Conservation (phyloP, 257 asterid species). For the Verbascum thapsus region DNA sequence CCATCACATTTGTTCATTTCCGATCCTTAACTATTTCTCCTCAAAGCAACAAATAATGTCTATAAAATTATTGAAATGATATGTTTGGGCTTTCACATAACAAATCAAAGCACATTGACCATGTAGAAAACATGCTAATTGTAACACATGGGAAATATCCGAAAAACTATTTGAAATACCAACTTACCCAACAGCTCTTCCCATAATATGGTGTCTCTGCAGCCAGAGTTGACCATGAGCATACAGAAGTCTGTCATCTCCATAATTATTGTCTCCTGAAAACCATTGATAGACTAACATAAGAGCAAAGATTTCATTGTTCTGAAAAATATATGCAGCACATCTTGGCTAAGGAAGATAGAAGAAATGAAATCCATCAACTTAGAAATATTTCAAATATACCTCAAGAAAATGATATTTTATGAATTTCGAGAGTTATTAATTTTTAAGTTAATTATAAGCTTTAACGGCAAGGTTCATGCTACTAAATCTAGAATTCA, state of each 20-base stretch:
- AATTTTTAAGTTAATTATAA: neutral
- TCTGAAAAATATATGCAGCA: slow-evolving; percentile 1
- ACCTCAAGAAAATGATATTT: neutral
- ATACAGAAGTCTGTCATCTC: slow-evolving; percentile 94
- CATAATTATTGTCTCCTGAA: slow-evolving; percentile 90
- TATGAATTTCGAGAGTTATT: neutral
- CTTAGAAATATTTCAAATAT: slow-evolving; percentile 19
- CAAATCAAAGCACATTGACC: no score
- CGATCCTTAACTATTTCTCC: no score
- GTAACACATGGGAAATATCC: no score
- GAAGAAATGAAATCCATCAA: slow-evolving; percentile 15
- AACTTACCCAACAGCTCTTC: slow-evolving; percentile 99
- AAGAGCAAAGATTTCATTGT: slow-evolving; percentile 17
- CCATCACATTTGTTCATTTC: no score
- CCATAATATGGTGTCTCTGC: slow-evolving; percentile 93
- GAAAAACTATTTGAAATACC: neutral
- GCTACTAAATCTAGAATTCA: slow-evolving; percentile 12
- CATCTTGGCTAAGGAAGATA: slow-evolving; percentile 11
- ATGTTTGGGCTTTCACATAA: no score
- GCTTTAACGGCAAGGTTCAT: neutral
- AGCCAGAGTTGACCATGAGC: slow-evolving; percentile 99
- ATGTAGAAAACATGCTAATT: no score
- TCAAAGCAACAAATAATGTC: no score
- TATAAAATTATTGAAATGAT: no score
- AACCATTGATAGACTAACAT: slow-evolving; percentile 30